Evolutionary conservation across 768 basidiomycete species (phyloP).

Genomic region (Suillus hirtellus): DNA sequence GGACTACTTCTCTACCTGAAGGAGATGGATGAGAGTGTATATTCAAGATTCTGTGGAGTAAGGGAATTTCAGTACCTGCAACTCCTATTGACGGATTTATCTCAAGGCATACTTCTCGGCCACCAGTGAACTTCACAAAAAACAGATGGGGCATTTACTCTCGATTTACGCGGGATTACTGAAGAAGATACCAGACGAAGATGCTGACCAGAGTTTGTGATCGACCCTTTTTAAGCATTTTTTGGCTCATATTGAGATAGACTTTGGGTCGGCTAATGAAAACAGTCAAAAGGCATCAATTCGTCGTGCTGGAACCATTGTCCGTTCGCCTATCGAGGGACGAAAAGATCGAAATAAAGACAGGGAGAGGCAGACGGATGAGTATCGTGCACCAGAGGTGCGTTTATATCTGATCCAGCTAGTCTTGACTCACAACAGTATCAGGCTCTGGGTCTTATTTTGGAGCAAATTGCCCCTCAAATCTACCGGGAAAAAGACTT

Average conservation of each 20-base stretch:
- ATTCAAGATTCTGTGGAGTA: conserved; percentile 89
- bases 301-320: conserved; percentile 81
- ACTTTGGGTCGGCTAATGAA: conserved; percentile 35
- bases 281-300: conserved; percentile 59
- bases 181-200: conserved; percentile 71
- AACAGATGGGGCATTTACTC: conserved; percentile 77
- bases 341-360: conserved; percentile 44
- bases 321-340: conserved; percentile 72
- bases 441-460: conserved; percentile 72
- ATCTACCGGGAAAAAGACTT: conserved; percentile 88
- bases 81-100: conserved; percentile 5
- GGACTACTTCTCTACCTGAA: conserved; percentile 91
- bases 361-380: conserved; percentile 53
- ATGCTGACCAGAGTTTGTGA: conserved; percentile 64
- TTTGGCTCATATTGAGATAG: conserved; percentile 30
- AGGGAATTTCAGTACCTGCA: conserved; percentile 28
- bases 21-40: conserved; percentile 91
- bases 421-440: conserved; percentile 6
- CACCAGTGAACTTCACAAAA: conserved; percentile 76
- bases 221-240: not conserved
- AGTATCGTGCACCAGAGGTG: conserved; percentile 74
- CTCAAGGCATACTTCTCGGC: conserved; percentile 89
- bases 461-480: conserved; percentile 74
- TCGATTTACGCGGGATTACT: conserved; percentile 56
- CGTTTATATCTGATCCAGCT: conserved; percentile 15